Conservation (phyloP, 208 protist species). For the Jaenimonas drosophilae region DNA sequence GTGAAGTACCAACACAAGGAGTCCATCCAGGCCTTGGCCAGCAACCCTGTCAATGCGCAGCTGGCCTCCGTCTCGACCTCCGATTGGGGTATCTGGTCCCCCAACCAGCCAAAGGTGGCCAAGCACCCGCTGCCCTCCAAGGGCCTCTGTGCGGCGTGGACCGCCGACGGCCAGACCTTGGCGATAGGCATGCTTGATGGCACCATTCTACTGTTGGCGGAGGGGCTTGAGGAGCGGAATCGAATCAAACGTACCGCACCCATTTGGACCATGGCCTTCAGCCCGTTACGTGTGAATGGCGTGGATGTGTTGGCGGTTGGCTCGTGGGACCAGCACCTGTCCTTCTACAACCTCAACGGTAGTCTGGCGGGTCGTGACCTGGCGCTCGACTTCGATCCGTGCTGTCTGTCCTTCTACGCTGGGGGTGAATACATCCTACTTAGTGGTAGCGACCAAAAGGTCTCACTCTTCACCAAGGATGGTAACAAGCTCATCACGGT, state of each 20-base stretch:
- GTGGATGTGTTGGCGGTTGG: conserved; percentile 90
- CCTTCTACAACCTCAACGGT: conserved; percentile 92
- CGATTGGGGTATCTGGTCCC: conserved; percentile 96
- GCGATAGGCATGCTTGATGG: conserved; percentile 92
- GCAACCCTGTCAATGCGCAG: conserved; percentile 86
- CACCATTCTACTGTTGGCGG: conserved; percentile 32
- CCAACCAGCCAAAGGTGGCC: conserved; percentile 82
- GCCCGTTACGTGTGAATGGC: conserved; percentile 74
- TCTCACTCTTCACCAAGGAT: conserved; percentile 84
- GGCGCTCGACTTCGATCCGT: conserved; percentile 91
- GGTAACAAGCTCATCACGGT: conserved; percentile 79
- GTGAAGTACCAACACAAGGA: conserved; percentile 95
- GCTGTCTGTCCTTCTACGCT: conserved; percentile 83
- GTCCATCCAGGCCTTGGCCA: conserved; percentile 90
- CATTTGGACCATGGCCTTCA: conserved; percentile 92
- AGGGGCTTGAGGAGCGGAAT: conserved; percentile 36
- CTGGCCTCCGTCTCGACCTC: conserved; percentile 83
- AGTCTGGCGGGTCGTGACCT: conserved; percentile 51
- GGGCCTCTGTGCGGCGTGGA: conserved; percentile 90
- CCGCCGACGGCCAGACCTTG: conserved; percentile 88
- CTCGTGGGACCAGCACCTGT: conserved; percentile 93
- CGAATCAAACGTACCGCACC: conserved; percentile 77
- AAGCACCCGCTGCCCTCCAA: conserved; percentile 85
- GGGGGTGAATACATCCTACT: conserved; percentile 92
- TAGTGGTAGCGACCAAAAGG: conserved; percentile 88